Percentiles rank a stretch among this genome's conserved stretches.
Conservation (phyloP, 2,329 filamentous ascomycete genomes). For the Colletotrichum godetiae region DNA sequence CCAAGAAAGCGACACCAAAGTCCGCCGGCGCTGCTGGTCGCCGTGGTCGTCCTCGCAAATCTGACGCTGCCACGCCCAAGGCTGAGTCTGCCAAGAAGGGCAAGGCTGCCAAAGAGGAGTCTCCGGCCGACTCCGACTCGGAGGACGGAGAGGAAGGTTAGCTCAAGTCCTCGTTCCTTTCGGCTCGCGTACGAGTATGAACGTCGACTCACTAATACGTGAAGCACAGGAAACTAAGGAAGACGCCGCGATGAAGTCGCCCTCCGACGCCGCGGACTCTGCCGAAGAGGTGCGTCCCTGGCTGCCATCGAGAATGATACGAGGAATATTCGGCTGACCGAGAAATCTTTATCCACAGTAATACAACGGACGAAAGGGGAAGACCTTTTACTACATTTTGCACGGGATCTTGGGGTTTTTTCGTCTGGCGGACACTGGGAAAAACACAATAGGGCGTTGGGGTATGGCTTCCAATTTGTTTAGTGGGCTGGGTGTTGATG, state of each 20-base stretch:
- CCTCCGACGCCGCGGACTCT: conserved; percentile 23
- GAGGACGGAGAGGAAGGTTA: conserved; percentile 31
- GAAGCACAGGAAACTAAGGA: conserved; percentile 4
- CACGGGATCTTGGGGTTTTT: conserved; percentile 2
- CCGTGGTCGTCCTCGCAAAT: conserved; percentile 49
- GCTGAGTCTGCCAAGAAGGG: conserved; percentile 35
- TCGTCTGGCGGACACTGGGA: background rate
- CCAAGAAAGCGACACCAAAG: conserved; percentile 28
- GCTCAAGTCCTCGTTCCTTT: background rate
- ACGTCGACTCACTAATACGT: conserved; percentile 20
- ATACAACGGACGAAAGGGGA: background rate
- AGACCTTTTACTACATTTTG: conserved; percentile 18
- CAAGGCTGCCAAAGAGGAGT: conserved; percentile 23
- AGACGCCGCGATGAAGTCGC: conserved; percentile 10
- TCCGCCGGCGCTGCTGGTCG: conserved; percentile 31
- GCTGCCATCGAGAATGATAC: conserved; percentile 16
- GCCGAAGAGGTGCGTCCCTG: conserved; percentile 30
- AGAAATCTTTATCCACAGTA: conserved; percentile 19
- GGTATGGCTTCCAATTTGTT: conserved; percentile 16
- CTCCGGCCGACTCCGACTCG: conserved; percentile 7
- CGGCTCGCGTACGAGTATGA: background rate
- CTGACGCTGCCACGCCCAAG: conserved; percentile 41
- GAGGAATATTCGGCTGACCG: conserved; percentile 31
- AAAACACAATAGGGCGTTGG: background rate
- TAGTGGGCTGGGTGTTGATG: conserved; percentile 12